Evolutionary conservation across 225 moss, liverwort and hornwort genomes (phyloP), one percentile per base, ranked within the genome.

Genomic region (Takakia lepidozioides): DNA sequence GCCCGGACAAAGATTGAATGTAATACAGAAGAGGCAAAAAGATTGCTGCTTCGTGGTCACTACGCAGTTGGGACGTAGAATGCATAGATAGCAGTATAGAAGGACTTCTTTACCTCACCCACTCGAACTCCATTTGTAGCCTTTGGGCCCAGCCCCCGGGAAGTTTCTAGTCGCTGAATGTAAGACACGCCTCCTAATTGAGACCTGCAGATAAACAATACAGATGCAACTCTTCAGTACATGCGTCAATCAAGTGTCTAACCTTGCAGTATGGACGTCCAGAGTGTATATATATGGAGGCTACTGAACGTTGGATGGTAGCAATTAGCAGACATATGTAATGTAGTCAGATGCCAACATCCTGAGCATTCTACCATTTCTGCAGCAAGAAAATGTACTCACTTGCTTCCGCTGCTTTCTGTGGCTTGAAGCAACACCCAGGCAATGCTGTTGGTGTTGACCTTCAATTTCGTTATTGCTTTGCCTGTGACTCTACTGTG

Each of bases 371-470:
- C 3, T 24, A 26, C 13, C 11, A 8, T 17, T 17, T 41, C n/a
- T 26, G 20, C 3, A 41, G 2, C 2, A 24, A 15, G 17, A 15
- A 39, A 10, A 19, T 4, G 14, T 15, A 54, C 73, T 69, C 45
- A 80, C 80, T 67, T 61, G 75, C 63, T 26, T 30, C 80, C 80
- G 10, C 38, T 3, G 55, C 56, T 42, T 0, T 71, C 14, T 5
- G 75, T 76, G 57, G 75, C 29, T 21, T 47, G 34, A 46, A 81
- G 68, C 11, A 68, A 62, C 20, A 81, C 61, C 71, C 71, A 75
- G 2, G 38, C 0, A 23, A 81, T 60, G 56, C 62, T 75, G 2
- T 36, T 0, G 1, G 2, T 8, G 44, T 57, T 38, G 1, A 68
- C 71, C 0, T 13, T 43, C 14, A 19, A 3, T 13, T 0, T 43